Conservation (phyloP, 169 alveolate genomes). For the Plasmodium falciparum region DNA sequence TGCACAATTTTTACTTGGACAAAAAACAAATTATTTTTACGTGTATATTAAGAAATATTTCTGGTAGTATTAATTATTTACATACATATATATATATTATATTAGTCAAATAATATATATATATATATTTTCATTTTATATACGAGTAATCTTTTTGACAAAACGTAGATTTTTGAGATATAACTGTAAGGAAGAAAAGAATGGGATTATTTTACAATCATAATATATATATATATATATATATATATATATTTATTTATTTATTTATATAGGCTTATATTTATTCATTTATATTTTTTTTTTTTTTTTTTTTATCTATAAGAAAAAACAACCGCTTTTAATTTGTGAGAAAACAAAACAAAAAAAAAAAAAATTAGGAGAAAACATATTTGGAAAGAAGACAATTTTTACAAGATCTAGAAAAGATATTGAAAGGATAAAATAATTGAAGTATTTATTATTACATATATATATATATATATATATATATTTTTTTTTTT, state of each 20-base stretch:
- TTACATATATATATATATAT: too few relatives aligned
- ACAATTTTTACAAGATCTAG: neutral
- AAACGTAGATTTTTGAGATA: slow-evolving; percentile 15
- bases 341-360: slow-evolving; percentile 10
- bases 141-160: slow-evolving; percentile 69
- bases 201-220: neutral
- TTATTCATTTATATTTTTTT: neutral
- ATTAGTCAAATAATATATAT: neutral
- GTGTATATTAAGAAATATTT: neutral
- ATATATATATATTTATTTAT: too few relatives aligned
- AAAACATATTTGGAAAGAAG: slow-evolving; percentile 3
- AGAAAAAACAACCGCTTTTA: slow-evolving; percentile 9
- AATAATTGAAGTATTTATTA: too few relatives aligned
- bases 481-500: too few relatives aligned
- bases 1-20: slow-evolving; percentile 55
- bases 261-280: neutral
- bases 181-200: slow-evolving; percentile 8
- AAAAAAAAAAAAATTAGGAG: slow-evolving; percentile 12
- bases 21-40: neutral
- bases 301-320: neutral
- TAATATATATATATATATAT: neutral
- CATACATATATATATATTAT: neutral
- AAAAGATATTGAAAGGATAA: too few relatives aligned
- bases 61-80: neutral
- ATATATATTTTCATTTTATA: slow-evolving; percentile 13